phyloP scores from a whole-genome alignment of 768 basidiomycete species.

The Hydnomerulius pinastri region DNA sequence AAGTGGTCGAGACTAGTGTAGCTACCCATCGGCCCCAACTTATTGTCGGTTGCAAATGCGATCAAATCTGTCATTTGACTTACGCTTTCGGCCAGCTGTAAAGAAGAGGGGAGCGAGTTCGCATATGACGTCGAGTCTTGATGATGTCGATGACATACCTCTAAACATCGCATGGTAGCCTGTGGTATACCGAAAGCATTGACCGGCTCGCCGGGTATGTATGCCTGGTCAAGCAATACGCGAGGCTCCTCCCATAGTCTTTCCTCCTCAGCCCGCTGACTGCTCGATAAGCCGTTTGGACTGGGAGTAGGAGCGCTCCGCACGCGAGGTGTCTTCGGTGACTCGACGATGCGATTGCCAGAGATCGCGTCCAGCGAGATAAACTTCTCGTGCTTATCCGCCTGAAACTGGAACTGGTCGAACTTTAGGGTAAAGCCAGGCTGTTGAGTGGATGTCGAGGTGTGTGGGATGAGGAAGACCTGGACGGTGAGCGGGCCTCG shows the following conservation, averaged over 20 bases:
- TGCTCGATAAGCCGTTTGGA: constrained; percentile 27
- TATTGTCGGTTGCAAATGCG: constrained; percentile 52
- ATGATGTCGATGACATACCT: constrained; percentile 45
- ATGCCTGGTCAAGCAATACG: constrained; percentile 56
- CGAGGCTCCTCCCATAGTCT: constrained; percentile 69
- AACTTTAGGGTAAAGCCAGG: constrained; percentile 53
- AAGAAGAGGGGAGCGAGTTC: constrained; percentile 6
- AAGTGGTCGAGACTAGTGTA: constrained; percentile 28
- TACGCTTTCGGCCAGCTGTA: constrained; percentile 78
- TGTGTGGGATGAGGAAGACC: constrained; percentile 40
- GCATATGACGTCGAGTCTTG: constrained; percentile 2
- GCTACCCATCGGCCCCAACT: constrained; percentile 69
- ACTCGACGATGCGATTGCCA: constrained; percentile 48
- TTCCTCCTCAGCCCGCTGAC: constrained; percentile 48
- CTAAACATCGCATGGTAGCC: constrained; percentile 86
- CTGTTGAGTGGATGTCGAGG: constrained; percentile 23
- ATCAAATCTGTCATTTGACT: constrained; percentile 80
- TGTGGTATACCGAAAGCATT: constrained; percentile 89
- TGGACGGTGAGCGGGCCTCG: constrained; percentile 75
- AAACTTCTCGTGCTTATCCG: constrained; percentile 71
- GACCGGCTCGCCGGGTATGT: constrained; percentile 81
- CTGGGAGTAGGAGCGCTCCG: constrained; percentile 37
- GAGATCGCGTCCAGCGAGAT: constrained; percentile 64
- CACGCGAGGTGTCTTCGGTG: constrained; percentile 39
- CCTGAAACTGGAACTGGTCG: constrained; percentile 74